Percentiles rank a stretch among this genome's conserved stretches.
Evolutionary conservation across 345 rosid genomes (phyloP).

Genomic region (Melastoma malabathricum): DNA sequence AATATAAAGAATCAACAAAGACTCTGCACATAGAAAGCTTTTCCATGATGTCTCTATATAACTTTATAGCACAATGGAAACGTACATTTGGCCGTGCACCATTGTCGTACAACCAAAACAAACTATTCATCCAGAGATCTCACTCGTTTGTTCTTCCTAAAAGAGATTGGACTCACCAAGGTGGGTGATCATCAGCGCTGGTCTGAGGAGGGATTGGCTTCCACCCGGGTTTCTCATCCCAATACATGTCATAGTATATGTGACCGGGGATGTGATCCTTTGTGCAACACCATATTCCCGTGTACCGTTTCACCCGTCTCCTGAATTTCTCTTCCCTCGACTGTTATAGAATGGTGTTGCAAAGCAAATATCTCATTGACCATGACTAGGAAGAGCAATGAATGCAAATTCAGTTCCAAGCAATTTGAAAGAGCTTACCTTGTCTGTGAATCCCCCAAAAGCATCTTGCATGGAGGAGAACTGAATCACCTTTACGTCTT

Average conservation of each 20-base stretch:
- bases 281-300: constrained; percentile 95
- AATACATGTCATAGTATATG: constrained; percentile 83
- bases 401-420: background rate
- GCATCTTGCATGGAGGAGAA: constrained; percentile 87
- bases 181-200: constrained; percentile 69
- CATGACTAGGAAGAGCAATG: background rate
- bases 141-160: background rate
- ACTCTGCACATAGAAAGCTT: too few species aligned
- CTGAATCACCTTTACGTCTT: constrained; percentile 67
- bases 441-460: constrained; percentile 59
- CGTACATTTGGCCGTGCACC: too few species aligned
- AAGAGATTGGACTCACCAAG: constrained; percentile 20
- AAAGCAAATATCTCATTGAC: background rate
- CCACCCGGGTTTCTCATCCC: constrained; percentile 97
- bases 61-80: too few species aligned
- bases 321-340: constrained; percentile 55
- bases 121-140: too few species aligned
- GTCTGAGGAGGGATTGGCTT: constrained; percentile 75
- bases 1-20: too few species aligned
- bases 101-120: too few species aligned
- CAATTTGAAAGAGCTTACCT: constrained; percentile 27
- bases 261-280: constrained; percentile 71
- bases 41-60: too few species aligned
- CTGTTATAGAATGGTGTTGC: constrained; percentile 23
- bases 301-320: constrained; percentile 60